These are phyloP conservation scores for Quercus parvula DNA, from an alignment of 306 rosid species.

Conservation along the genomic window DNA sequence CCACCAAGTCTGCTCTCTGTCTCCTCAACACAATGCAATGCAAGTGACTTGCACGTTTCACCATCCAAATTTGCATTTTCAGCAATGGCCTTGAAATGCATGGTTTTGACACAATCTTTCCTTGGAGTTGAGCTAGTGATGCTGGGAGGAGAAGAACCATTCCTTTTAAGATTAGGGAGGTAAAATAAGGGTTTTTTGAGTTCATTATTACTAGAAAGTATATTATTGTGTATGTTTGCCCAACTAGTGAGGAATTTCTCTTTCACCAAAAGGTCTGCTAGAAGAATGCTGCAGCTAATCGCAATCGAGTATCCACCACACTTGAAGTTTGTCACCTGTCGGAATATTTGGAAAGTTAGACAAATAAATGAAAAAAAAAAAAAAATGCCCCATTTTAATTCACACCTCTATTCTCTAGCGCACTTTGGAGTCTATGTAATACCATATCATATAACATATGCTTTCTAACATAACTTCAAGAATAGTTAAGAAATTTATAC, in stretches of 20 bases:
- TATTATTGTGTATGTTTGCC: slow-evolving; percentile 42
- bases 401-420: too few species aligned
- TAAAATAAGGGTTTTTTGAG: slow-evolving; percentile 28
- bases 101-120: slow-evolving; percentile 22
- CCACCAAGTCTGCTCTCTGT: slow-evolving; percentile 25
- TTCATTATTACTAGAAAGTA: slow-evolving; percentile 2
- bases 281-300: slow-evolving; percentile 51
- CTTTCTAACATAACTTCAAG: too few species aligned
- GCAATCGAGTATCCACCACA: slow-evolving; percentile 64
- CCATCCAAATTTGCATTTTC: not conserved
- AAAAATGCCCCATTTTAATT: too few species aligned
- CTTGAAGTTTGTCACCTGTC: slow-evolving; percentile 48
- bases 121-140: slow-evolving; percentile 19
- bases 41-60: slow-evolving; percentile 16
- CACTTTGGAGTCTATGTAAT: too few species aligned
- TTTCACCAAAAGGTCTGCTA: slow-evolving; percentile 40
- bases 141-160: not conserved
- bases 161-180: slow-evolving; percentile 6
- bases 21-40: slow-evolving; percentile 42
- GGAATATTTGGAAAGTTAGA: too few species aligned
- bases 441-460: too few species aligned
- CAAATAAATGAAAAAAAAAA: not conserved
- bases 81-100: slow-evolving; percentile 28
- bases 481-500: too few species aligned
- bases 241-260: slow-evolving; percentile 46